These are phyloP conservation scores for Fonsecaea monophora DNA, from an alignment of 2,329 filamentous ascomycete species.

Conservation along the genomic window DNA sequence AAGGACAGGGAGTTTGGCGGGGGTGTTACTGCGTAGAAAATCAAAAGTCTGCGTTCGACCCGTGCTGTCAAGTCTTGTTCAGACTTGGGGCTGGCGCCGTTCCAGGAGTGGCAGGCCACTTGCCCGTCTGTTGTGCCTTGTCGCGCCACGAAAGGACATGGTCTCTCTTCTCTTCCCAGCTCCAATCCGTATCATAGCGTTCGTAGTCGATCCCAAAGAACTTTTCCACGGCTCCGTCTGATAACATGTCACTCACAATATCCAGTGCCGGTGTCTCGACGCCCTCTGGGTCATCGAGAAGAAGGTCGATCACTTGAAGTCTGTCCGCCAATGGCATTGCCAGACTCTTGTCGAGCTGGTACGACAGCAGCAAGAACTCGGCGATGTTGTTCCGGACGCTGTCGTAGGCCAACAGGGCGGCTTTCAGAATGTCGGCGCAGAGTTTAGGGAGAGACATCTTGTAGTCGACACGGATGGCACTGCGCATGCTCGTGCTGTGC, in stretches of 20 bases:
- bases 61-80: not conserved
- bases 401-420: not conserved
- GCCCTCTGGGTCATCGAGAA: constrained; percentile 2
- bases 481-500: constrained; percentile 12
- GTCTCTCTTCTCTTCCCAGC: constrained; percentile 5
- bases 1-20: no score
- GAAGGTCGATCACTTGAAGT: constrained; percentile 2
- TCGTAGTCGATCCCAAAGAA: constrained; percentile 10
- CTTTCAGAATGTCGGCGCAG: constrained; percentile 7
- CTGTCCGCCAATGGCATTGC: not conserved
- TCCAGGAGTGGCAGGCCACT: not conserved
- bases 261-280: constrained; percentile 5
- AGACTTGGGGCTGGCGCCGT: not conserved
- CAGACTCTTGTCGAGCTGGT: constrained; percentile 7
- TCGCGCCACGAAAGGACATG: constrained; percentile 11
- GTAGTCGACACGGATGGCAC: constrained; percentile 5
- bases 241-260: constrained; percentile 2
- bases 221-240: not conserved
- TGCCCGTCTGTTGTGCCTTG: constrained; percentile 1
- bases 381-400: constrained; percentile 5
- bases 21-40: not conserved
- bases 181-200: not conserved
- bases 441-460: not conserved
- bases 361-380: constrained; percentile 5
- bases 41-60: not conserved